Conservation (phyloP, 2,329 filamentous ascomycete genomes). For the Periconia sp. region DNA sequence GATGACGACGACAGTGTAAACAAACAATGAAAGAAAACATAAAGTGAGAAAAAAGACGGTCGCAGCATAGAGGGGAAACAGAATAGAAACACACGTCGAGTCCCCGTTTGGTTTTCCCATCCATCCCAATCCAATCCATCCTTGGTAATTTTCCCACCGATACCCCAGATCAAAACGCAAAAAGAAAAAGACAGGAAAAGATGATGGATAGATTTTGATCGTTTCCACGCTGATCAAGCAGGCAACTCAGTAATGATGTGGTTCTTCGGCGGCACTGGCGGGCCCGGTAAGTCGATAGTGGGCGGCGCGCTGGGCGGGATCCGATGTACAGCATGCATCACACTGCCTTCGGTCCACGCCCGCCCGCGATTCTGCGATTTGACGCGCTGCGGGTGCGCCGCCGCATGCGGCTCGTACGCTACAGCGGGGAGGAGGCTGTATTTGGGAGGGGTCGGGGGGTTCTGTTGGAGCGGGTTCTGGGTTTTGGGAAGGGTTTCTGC, state of each 20-base stretch:
- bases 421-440: background rate
- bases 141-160: too few species aligned
- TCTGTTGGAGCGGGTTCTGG: background rate
- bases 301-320: background rate
- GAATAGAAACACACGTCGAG: too few species aligned
- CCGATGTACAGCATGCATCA: slow-evolving; percentile 1
- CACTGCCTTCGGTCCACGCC: background rate
- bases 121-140: too few species aligned
- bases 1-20: too few species aligned
- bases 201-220: too few species aligned
- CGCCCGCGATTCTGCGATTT: background rate
- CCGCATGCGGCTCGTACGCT: slow-evolving; percentile 1
- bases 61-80: too few species aligned
- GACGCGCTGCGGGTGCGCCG: background rate
- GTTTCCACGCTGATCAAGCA: background rate
- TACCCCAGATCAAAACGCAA: too few species aligned
- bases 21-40: too few species aligned
- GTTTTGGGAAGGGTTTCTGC: background rate
- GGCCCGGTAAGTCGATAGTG: slow-evolving; percentile 11
- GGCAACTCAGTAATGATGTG: slow-evolving; percentile 14
- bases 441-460: background rate
- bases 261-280: slow-evolving; percentile 13
- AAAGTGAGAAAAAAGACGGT: too few species aligned
- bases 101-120: too few species aligned
- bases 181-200: too few species aligned